Evolutionary conservation across 2,329 filamentous ascomycete species (phyloP), one percentile per base, ranked within the genome.

Genomic region (Ophiocordyceps camponoti-floridani): DNA sequence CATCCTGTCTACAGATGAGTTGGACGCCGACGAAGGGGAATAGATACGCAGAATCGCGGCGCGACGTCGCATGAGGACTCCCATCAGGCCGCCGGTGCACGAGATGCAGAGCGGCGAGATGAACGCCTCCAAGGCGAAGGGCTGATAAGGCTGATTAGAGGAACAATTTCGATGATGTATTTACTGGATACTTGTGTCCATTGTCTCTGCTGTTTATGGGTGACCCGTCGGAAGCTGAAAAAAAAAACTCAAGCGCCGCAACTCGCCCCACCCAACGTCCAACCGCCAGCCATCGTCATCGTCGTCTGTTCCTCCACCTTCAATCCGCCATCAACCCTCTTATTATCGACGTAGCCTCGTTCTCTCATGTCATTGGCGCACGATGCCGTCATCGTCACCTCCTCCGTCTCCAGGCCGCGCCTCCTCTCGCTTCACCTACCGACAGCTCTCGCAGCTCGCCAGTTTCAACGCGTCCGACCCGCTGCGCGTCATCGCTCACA

Each of bases 401-500:
- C 42, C 44, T 40, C 40, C 46, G 35, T 40, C 44, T 26, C 45
- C 40, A 6, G 52, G 48, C 42, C 47, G 48, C 4, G 58, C 57
- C 8, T 61, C 58, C 12, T 95, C 88, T 14, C 74, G 72, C 47
- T 96, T 91, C 63, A 95, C 86, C 3, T 86, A 84, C 59, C 84
- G 83, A 48, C 80, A 96, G 45, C 72, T 96, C 14, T 70, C 76
- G 31, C 80, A 88, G 50, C 74, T 96, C 46, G 75, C 79, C 7
- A 72, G 78, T 10, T 86, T 74, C 51, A 78, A 76, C 31, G 70
- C 79, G 0, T 76, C 77, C 9, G 86, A 77, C 43, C 89, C 89
- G 1, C 70, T 98, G 33, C 79, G 91, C 41, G 83, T 93, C 27
- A 77, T 95, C 52, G 85, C 86, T 7, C 88, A 95, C 60, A 78